A percentile compares a stretch with the other conserved stretches of the same genome.
These are phyloP conservation scores for Larix kaempferi DNA, from an alignment of 75 land plant genomes.

Conservation along the genomic window DNA sequence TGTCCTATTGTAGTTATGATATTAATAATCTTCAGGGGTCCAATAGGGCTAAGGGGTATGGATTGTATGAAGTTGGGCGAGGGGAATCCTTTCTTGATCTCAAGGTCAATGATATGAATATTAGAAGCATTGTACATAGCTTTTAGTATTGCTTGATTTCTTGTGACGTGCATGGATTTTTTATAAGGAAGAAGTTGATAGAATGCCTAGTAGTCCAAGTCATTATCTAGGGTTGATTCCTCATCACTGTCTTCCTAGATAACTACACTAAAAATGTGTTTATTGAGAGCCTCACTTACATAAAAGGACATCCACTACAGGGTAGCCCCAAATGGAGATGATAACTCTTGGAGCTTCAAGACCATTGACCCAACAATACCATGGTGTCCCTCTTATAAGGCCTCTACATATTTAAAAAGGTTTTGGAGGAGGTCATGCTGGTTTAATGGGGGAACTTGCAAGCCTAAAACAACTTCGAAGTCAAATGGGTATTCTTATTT, in stretches of 20 bases:
- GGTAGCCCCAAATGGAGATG: slow-evolving; percentile 21
- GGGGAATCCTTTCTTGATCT: slow-evolving; percentile 38
- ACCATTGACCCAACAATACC: neutral
- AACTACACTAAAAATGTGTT: neutral
- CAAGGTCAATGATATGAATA: slow-evolving; percentile 53
- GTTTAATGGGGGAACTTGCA: neutral
- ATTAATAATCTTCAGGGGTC: slow-evolving; percentile 23
- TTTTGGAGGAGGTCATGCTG: slow-evolving; percentile 5
- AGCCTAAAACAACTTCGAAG: neutral
- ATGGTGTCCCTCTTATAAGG: neutral
- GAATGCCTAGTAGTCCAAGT: slow-evolving; percentile 23
- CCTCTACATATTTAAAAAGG: slow-evolving; percentile 3
- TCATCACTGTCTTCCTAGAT: neutral
- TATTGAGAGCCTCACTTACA: slow-evolving; percentile 14
- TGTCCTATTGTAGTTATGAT: slow-evolving; percentile 12
- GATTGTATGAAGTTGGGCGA: slow-evolving; percentile 38
- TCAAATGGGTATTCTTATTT: slow-evolving; percentile 6
- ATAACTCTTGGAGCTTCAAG: slow-evolving; percentile 4
- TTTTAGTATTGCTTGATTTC: slow-evolving; percentile 21
- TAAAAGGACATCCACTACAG: slow-evolving; percentile 21
- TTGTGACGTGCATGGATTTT: slow-evolving; percentile 19
- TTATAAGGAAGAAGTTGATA: slow-evolving; percentile 24
- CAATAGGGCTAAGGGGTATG: slow-evolving; percentile 27
- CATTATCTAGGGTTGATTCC: slow-evolving; percentile 11
- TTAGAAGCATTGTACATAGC: slow-evolving; percentile 10